These are phyloP conservation scores for Colletotrichum coccodes DNA, from an alignment of 2,329 filamentous ascomycete species.

Conservation along the genomic window DNA sequence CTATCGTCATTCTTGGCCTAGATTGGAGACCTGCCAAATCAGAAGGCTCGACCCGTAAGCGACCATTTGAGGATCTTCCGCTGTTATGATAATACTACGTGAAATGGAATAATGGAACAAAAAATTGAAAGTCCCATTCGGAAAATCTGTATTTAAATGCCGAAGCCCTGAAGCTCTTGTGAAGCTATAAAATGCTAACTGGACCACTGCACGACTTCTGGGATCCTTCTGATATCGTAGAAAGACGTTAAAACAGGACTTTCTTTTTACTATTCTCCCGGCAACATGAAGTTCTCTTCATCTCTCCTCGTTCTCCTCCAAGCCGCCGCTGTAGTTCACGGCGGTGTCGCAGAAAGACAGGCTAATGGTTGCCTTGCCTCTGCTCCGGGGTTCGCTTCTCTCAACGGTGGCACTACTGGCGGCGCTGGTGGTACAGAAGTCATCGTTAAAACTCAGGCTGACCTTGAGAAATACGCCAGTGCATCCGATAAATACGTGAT, in stretches of 20 bases:
- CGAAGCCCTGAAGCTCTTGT: neutral
- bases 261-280: neutral
- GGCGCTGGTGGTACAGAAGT: constrained; percentile 36
- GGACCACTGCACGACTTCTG: too few relatives aligned
- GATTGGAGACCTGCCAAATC: neutral
- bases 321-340: neutral
- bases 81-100: too few relatives aligned
- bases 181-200: neutral
- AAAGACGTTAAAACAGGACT: neutral
- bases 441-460: constrained; percentile 34
- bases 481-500: constrained; percentile 37
- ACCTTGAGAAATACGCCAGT: constrained; percentile 37
- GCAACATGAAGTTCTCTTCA: neutral
- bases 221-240: neutral
- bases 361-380: constrained; percentile 18
- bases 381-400: constrained; percentile 37
- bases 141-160: neutral
- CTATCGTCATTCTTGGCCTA: neutral
- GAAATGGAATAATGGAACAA: neutral
- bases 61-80: neutral
- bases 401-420: constrained; percentile 39
- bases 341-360: neutral
- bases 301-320: neutral
- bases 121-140: too few relatives aligned
- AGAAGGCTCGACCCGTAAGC: neutral